Evolutionary conservation across 2,329 filamentous ascomycete species (phyloP), one percentile per base, ranked within the genome.

Genomic region (Xylariales sp.): DNA sequence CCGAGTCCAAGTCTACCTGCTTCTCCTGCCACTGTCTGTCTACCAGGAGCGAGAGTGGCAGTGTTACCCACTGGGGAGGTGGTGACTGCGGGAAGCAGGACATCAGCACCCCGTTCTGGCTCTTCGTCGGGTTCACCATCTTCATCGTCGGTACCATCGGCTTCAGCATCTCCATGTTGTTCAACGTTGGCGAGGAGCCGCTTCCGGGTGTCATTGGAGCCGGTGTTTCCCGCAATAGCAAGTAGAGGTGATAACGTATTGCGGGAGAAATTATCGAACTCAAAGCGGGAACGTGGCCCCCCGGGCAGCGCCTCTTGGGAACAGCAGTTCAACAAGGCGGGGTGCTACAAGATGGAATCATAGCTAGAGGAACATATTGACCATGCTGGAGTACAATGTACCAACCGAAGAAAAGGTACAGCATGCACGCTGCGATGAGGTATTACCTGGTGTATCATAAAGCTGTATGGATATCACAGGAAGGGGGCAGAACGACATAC

Each of bases 161-260:
- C 25, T 82, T 85, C 57, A 81, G 79, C 10, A 82, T 97, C 50
- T 80, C 83, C 5, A 69, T 95, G 72, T 62, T 98, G 38, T 93
- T 84, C 62, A 82, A 70, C 45, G 86, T 97, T 54, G 93, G 91
- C 23, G 78, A 85, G 59, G 82, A 95, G 68, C 85, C 89, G 64
- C 70, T 97, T 47, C 93, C 93, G 0, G 89, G 89, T 51, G 91
- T 98, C 7, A 90, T 98, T 61, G 88, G 89, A n/a, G 93, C 93
- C 33, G 93, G 93, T 46, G 91, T 98, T 25, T 86, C 84, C 47
- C 78, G 56, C 38, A 48, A 81, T 41, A 73, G 81, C 23, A 88
- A 83, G 62, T 78, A 68, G n/a, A 29, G 28, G 28, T 27, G 33
- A 35, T 5, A 12, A 35, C 14, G 20, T n/a, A 12, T 11, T 13